Evolutionary conservation across 306 rosid species (phyloP), one percentile per base, ranked within the genome.

Genomic region (Datisca glomerata): DNA sequence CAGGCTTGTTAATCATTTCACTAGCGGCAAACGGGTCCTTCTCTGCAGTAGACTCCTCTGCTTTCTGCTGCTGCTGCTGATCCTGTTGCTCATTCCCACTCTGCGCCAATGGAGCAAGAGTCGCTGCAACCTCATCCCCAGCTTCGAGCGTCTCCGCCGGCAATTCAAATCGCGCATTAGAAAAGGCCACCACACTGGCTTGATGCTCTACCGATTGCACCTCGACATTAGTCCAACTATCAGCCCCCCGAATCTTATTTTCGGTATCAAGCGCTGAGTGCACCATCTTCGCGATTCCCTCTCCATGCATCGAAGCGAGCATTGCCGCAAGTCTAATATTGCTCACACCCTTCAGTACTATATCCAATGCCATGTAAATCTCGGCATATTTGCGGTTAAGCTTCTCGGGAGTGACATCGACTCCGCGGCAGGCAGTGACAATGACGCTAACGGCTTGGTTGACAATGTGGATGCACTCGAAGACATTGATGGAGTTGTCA

Each of bases 21-120:
- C 93, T 89, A 13, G 98, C 95, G 0, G 98, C 95, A 49, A 89
- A 89, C 7, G 93, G 98, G 23, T 89, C 95, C 36, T 74, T 80
- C 60, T 84, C 95, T 0, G 28, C 59, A 8, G 66, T 53, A 21
- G 45, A 21, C 33, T 78, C 93, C 54, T 80, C 93, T 28, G 21
- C 59, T 24, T 65, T 63, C 60, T 64, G 36, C 36, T 2, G 79
- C 41, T 54, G 72, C 58, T 15, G 49, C 58, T 52, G 77, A 47
- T 71, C 86, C 45, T 48, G 69, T 48, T 72, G 75, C 49, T 80
- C 92, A 18, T 14, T 44, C 45, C 2, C 54, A 6, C 29, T 41
- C 66, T 64, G 79, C 3, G 49, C 51, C 29, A 55, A 64, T 0
- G 93, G 86, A 3, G 84, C 81, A 11, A 80, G 70, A 16, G 58